Evolutionary conservation across 805 yeast species (phyloP).

Genomic region (Dipodascopsis uninucleata): DNA sequence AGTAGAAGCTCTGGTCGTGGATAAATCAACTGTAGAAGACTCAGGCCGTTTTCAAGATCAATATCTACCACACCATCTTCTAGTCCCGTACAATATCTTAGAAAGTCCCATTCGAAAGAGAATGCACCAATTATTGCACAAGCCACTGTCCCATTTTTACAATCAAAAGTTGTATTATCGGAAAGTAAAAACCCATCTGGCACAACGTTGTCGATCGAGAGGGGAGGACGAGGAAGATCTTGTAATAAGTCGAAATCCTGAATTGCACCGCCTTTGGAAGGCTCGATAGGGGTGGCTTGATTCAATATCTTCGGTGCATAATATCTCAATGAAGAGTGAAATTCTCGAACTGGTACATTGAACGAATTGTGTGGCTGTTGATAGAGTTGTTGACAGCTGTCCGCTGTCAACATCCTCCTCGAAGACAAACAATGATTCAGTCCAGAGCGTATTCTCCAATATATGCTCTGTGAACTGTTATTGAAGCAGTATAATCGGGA

Average conservation of each 20-base stretch:
- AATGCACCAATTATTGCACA: constrained; percentile 43
- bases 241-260: constrained; percentile 28
- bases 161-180: constrained; percentile 13
- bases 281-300: constrained; percentile 18
- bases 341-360: not conserved
- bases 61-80: constrained; percentile 56
- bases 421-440: too few relatives aligned
- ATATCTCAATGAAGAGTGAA: not conserved
- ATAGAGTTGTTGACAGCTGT: constrained; percentile 1
- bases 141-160: constrained; percentile 45
- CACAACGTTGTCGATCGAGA: constrained; percentile 22
- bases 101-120: constrained; percentile 56
- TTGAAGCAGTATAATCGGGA: too few relatives aligned
- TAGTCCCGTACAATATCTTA: constrained; percentile 41
- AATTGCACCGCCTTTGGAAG: constrained; percentile 25
- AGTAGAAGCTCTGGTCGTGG: constrained; percentile 78
- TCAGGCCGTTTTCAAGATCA: constrained; percentile 42
- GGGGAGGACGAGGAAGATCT: constrained; percentile 25
- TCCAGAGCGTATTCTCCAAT: too few relatives aligned
- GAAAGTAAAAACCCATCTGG: constrained; percentile 21
- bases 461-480: too few relatives aligned
- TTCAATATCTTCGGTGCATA: constrained; percentile 8
- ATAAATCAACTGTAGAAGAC: constrained; percentile 51
- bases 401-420: too few relatives aligned
- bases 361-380: not conserved